These are phyloP conservation scores for Wakefieldia striispora DNA, from an alignment of 768 basidiomycete species.

Conservation along the genomic window DNA sequence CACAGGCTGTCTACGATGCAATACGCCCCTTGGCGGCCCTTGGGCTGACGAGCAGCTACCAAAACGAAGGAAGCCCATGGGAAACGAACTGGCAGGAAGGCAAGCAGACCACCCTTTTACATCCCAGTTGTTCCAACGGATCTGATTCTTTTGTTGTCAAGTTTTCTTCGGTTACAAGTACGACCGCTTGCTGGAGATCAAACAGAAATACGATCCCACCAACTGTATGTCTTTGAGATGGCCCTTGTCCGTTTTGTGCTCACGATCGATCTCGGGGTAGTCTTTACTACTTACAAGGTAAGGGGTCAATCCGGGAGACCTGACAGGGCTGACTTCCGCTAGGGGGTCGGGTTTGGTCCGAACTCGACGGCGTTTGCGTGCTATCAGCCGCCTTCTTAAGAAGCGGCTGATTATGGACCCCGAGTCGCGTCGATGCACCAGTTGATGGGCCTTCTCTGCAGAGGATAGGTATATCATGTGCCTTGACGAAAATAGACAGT, in stretches of 20 bases:
- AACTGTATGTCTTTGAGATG: slow-evolving; percentile 9
- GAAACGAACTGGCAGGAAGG: slow-evolving; percentile 10
- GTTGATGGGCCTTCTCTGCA: too few species aligned
- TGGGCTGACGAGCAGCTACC: slow-evolving; percentile 8
- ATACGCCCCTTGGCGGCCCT: slow-evolving; percentile 1
- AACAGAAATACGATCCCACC: slow-evolving; percentile 14
- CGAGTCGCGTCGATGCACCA: too few species aligned
- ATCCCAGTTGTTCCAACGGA: not conserved
- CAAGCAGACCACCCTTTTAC: not conserved
- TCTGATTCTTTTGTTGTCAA: not conserved
- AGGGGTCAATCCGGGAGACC: not conserved
- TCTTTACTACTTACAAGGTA: slow-evolving; percentile 17
- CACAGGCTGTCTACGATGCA: not conserved
- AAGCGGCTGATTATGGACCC: too few species aligned
- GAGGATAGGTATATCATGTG: too few species aligned
- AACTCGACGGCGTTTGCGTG: too few species aligned
- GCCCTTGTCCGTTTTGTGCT: too few species aligned
- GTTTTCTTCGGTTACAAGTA: slow-evolving; percentile 23
- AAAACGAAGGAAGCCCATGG: slow-evolving; percentile 10
- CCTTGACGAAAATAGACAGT: too few species aligned
- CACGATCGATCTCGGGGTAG: slow-evolving; percentile 1
- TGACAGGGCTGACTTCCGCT: too few species aligned
- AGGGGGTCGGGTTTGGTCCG: too few species aligned
- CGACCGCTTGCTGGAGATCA: slow-evolving; percentile 7
- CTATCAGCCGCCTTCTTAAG: too few species aligned